Evolutionary conservation across 148 eudicot species (phyloP), one percentile per base, ranked within the genome.

Genomic region (Silene latifolia): DNA sequence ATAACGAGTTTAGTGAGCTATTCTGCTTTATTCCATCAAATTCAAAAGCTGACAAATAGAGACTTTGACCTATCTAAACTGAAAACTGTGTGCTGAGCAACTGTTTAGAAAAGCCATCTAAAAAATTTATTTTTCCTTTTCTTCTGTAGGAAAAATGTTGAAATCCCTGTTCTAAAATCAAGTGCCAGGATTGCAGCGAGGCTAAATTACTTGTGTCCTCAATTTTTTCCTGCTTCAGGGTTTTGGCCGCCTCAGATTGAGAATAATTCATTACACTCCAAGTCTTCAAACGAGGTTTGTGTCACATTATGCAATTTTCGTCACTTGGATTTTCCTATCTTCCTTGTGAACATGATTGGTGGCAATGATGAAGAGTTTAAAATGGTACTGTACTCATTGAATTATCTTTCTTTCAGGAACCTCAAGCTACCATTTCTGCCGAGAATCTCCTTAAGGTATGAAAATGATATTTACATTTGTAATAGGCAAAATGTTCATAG

Each of bases 401-500:
- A 44, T 78, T 80, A 78, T 46, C n/a, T 63, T 77, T 53, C 69
- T 78, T 39, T 19, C 96, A 94, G 98, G 85, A 71, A 25, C 63
- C 74, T 62, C 70, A 82, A 75, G 83, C 70, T 53, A 64, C 82
- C 64, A 66, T 72, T 80, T 73, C 88, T 51, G 97, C 97, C 19
- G 97, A 94, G 81, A 94, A 94, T 88, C 98, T 94, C 70, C 83
- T 94, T 51, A 94, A 94, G 98, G 98, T 94, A 87, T 74, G 71
- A 18, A 24, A 8, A 35, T 39, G 14, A 72, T 56, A 25, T 69
- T 80, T 64, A 17, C 72, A 12, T 51, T 59, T 13, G 20, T 25
- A 61, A 32, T 44, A 15, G 19, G 74, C 10, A 13, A 15, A 11
- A 68, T 68, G 59, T 54, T 59, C 24, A 24, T 68, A 6, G 48